These are phyloP conservation scores for Eimeria praecox DNA, from an alignment of 169 alveolate genomes.

Conservation along the genomic window DNA sequence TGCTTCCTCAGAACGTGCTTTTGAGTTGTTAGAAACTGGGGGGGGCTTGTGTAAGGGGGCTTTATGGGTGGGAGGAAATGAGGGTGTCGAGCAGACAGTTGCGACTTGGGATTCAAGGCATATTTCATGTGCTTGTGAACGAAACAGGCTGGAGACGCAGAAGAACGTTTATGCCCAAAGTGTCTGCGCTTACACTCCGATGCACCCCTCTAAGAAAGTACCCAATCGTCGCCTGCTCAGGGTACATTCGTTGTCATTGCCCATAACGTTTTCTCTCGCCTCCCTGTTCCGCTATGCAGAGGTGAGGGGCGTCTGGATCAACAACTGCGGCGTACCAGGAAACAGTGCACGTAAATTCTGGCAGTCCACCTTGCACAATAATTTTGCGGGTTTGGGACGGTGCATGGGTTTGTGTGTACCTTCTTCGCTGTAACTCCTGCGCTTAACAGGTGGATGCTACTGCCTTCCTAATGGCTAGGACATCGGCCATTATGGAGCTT, in stretches of 20 bases:
- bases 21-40: neutral
- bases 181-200: slow-evolving; percentile 84
- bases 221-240: slow-evolving; percentile 78
- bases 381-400: neutral
- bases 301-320: slow-evolving; percentile 25
- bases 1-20: neutral
- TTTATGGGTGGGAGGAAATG: neutral
- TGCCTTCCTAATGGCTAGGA: slow-evolving; percentile 68
- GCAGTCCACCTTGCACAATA: neutral
- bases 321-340: neutral
- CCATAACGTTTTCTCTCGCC: slow-evolving; percentile 79
- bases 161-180: slow-evolving; percentile 85
- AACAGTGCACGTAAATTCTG: neutral
- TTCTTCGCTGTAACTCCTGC: neutral
- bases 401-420: neutral
- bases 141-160: slow-evolving; percentile 83
- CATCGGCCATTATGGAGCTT: slow-evolving; percentile 76
- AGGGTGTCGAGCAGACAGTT: neutral
- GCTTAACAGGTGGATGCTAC: slow-evolving; percentile 74
- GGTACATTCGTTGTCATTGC: slow-evolving; percentile 77
- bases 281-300: slow-evolving; percentile 81
- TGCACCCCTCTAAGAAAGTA: slow-evolving; percentile 69
- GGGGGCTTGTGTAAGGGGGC: no score
- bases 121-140: neutral
- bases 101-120: neutral